Evolutionary conservation across 371 early-diverging fungal species (phyloP).

Genomic region (Mucor indicus): DNA sequence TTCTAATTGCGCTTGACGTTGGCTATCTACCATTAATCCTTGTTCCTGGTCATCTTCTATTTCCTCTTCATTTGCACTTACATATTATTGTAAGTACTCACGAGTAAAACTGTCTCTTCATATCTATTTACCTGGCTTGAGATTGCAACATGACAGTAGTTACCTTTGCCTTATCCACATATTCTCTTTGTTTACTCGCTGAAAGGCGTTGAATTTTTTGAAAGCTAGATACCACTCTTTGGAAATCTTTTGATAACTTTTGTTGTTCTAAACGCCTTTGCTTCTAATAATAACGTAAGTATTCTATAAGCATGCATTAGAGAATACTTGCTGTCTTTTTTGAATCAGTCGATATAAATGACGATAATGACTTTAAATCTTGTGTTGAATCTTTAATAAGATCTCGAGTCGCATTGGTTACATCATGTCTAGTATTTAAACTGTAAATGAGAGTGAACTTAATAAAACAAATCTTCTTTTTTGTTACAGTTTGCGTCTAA

Average conservation of each 20-base stretch:
- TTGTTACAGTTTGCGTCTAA: conserved; percentile 72
- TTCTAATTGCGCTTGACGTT: conserved; percentile 64
- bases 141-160: conserved; percentile 42
- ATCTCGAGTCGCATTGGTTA: conserved; percentile 79
- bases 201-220: conserved; percentile 79
- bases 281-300: conserved; percentile 34
- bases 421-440: too few relatives aligned
- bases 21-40: conserved; percentile 38
- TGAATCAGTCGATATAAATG: conserved; percentile 14
- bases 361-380: conserved; percentile 68
- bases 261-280: conserved; percentile 76
- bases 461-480: neutral
- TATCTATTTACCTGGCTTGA: conserved; percentile 28
- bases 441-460: conserved; percentile 29
- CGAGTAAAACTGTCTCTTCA: too few relatives aligned
- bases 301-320: neutral
- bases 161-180: conserved; percentile 68
- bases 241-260: conserved; percentile 90
- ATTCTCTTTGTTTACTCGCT: conserved; percentile 82
- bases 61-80: conserved; percentile 49
- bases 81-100: too few relatives aligned
- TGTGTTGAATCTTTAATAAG: conserved; percentile 74
- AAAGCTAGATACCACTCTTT: conserved; percentile 82
- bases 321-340: conserved; percentile 4
- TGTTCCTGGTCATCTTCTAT: conserved; percentile 33